Percentiles rank a stretch among this genome's conserved stretches.
Evolutionary conservation across 495 filamentous ascomycete genomes (phyloP).

Genomic region (Parathielavia hyrcaniae): DNA sequence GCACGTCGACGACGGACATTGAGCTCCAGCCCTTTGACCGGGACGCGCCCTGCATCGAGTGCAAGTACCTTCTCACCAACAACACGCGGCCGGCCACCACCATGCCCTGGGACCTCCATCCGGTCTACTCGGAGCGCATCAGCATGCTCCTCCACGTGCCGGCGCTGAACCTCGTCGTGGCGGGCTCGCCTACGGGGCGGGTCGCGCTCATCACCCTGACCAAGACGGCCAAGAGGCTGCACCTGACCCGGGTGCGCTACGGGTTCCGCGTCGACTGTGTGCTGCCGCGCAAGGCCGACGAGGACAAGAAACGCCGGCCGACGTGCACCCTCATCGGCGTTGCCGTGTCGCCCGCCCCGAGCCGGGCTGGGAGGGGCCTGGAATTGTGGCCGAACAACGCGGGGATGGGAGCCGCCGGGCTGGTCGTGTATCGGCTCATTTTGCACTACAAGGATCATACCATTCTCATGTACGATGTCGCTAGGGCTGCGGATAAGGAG

Average conservation of each 20-base stretch:
- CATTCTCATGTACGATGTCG: conserved; percentile 75
- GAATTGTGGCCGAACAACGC: conserved; percentile 21
- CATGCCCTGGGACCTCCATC: conserved; percentile 35
- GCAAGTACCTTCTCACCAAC: conserved; percentile 42
- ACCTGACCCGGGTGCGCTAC: conserved; percentile 23
- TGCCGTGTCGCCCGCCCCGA: conserved; percentile 37
- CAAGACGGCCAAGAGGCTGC: conserved; percentile 39
- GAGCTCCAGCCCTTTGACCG: conserved; percentile 49
- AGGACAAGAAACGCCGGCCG: conserved; percentile 32
- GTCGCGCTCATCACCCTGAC: conserved; percentile 71
- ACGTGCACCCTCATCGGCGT: conserved; percentile 39
- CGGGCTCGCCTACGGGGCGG: conserved; percentile 66
- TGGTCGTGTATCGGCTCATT: conserved; percentile 58
- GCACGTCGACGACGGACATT: conserved; percentile 54
- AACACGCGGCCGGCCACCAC: conserved; percentile 43
- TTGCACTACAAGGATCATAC: conserved; percentile 70
- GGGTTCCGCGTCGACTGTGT: conserved; percentile 43
- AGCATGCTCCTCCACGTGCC: conserved; percentile 72
- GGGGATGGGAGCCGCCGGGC: conserved; percentile 1
- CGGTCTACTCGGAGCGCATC: conserved; percentile 55
- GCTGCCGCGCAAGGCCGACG: conserved; percentile 38
- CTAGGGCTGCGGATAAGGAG: conserved; percentile 14
- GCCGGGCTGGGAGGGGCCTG: conserved; percentile 47
- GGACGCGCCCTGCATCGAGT: conserved; percentile 34
- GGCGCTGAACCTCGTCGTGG: conserved; percentile 68